Evolutionary conservation across 2,329 filamentous ascomycete species (phyloP), one percentile per base, ranked within the genome.

Genomic region (Sporothrix globosa): DNA sequence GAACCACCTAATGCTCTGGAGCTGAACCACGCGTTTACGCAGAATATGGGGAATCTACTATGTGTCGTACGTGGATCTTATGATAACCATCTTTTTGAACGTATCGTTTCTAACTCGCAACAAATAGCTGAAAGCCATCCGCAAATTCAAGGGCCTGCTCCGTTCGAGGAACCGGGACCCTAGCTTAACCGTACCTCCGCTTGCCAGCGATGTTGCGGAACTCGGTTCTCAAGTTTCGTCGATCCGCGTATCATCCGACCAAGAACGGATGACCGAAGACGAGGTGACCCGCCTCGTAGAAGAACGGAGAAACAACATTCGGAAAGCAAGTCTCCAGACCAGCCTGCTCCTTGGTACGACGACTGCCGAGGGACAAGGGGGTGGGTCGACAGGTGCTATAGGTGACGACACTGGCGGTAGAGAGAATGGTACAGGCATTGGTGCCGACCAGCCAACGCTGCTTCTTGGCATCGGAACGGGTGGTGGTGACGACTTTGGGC

Each of bases 1-100:
- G 92, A 93, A 72, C 87, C 90, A 5, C 95, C 95, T 0, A 98
- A 95, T 70, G 92, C 96, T 75, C 89, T 94, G 70, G 96, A 99
- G 80, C 87, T 97, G 77, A 93, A 93, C 76, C 89, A 91, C 73
- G 96, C 96, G 17, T 96, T 98, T 74, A 98, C 96, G 2, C 88
- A 88, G 30, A 96, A 93, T 77, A 93, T 98, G 86, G 90, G 90
- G 71, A 91, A 96, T 77, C 84, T 98, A 2, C 84, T 98, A 70
- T 92, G 90, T 68, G 92, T 98, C 74, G 91, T 93, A 84, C 76
- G 82, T 79, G 19, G 21, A 48, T 10, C 21, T 44, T 39, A 1
- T 21, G 3, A n/a, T 58, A 2, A 5, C 10, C 11, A 1, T 30
- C 52, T 10, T 14, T 10, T 27, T 21, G 19, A 2, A 39, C 17